phyloP scores from a whole-genome alignment of 768 basidiomycete genomes.

The Russula foetens region DNA sequence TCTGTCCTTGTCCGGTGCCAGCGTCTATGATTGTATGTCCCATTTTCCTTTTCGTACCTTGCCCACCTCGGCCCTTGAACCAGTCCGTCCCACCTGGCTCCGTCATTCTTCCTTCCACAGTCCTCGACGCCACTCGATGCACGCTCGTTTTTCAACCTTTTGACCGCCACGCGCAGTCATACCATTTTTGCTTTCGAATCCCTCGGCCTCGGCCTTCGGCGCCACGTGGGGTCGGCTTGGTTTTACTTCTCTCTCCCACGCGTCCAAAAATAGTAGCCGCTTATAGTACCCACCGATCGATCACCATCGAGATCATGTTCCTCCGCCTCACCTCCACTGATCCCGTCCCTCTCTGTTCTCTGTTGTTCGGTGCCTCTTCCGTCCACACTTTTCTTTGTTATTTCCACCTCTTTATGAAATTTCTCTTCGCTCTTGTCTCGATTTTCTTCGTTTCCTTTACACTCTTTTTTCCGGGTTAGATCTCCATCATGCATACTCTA shows the following conservation, averaged over 20 bases:
- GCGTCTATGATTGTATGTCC: not conserved
- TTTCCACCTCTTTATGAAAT: not conserved
- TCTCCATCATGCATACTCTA: not conserved
- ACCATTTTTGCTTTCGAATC: not conserved
- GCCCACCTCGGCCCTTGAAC: constrained; percentile 1
- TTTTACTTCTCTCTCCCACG: constrained; percentile 2
- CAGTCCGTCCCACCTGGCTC: not conserved
- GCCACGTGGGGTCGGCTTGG: constrained; percentile 6
- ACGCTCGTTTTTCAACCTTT: not conserved
- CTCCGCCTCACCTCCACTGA: not conserved
- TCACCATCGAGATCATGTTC: constrained; percentile 8
- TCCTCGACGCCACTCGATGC: not conserved
- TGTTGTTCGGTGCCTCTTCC: not conserved
- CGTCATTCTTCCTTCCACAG: not conserved
- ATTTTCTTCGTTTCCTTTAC: not conserved
- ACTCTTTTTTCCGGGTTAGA: not conserved
- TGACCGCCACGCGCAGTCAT: not conserved
- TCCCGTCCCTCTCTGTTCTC: not conserved
- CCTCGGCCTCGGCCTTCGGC: not conserved
- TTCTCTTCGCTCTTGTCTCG: not conserved
- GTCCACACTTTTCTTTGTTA: not conserved
- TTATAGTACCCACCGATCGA: not conserved
- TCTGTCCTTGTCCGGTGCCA: not conserved
- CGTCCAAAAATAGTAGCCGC: constrained; percentile 6
- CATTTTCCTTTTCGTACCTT: not conserved